These are phyloP conservation scores for Claviceps capensis DNA, from an alignment of 2,329 filamentous ascomycete species.

Conservation along the genomic window DNA sequence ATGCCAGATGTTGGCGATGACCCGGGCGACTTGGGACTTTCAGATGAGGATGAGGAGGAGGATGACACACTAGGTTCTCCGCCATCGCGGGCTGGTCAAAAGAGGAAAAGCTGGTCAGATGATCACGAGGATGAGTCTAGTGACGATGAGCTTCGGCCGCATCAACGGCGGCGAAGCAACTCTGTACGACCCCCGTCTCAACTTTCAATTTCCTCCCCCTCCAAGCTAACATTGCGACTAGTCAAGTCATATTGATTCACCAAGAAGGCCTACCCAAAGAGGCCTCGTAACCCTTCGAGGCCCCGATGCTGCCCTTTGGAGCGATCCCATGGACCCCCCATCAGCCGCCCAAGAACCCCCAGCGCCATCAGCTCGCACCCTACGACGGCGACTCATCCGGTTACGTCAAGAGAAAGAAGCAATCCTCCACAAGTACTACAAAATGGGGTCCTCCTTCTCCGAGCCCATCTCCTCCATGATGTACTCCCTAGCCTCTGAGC, in stretches of 20 bases:
- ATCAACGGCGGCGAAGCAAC: slow-evolving; percentile 74
- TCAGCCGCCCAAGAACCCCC: slow-evolving; percentile 45
- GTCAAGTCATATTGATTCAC: slow-evolving; percentile 54
- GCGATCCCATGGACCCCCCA: slow-evolving; percentile 37
- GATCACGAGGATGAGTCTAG: slow-evolving; percentile 55
- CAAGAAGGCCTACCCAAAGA: slow-evolving; percentile 43
- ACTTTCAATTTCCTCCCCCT: not conserved
- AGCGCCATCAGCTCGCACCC: slow-evolving; percentile 53
- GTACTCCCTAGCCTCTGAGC: slow-evolving; percentile 86
- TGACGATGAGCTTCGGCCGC: slow-evolving; percentile 62
- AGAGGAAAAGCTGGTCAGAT: slow-evolving; percentile 70
- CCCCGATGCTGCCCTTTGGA: slow-evolving; percentile 31
- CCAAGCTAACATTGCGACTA: slow-evolving; percentile 14
- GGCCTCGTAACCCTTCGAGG: slow-evolving; percentile 44
- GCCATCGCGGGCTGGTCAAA: slow-evolving; percentile 38
- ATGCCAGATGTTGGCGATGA: slow-evolving; percentile 84
- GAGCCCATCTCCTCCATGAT: slow-evolving; percentile 91
- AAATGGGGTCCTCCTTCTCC: slow-evolving; percentile 76
- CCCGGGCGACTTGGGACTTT: slow-evolving; percentile 46
- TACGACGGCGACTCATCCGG: slow-evolving; percentile 60
- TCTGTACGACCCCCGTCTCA: slow-evolving; percentile 42
- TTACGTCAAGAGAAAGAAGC: slow-evolving; percentile 65
- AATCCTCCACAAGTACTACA: slow-evolving; percentile 71
- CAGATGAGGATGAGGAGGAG: slow-evolving; percentile 45
- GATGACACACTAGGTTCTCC: slow-evolving; percentile 31